These are phyloP conservation scores for Achaetomium macrosporum DNA, from an alignment of 2,329 filamentous ascomycete genomes.

Conservation along the genomic window DNA sequence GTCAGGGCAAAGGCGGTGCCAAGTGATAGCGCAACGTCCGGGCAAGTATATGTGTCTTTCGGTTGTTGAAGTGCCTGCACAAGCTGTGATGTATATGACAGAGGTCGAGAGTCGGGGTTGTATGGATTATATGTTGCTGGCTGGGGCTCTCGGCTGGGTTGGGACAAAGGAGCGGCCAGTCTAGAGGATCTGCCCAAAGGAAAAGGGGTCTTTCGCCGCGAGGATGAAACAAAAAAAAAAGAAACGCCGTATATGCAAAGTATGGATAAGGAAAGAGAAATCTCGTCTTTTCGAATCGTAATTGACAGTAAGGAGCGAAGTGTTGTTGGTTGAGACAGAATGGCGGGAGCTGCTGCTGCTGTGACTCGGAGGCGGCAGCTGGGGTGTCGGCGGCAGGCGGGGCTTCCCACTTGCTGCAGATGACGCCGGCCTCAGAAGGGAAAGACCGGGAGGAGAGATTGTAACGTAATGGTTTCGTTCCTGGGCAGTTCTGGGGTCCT, in stretches of 20 bases:
- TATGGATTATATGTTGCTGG: not conserved
- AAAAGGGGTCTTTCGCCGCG: slow-evolving; percentile 3
- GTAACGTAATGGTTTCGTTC: slow-evolving; percentile 5
- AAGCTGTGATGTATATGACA: slow-evolving; percentile 7
- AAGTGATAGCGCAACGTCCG: not conserved
- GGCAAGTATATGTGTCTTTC: not conserved
- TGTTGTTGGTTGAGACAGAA: slow-evolving; percentile 5
- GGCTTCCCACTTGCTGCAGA: not conserved
- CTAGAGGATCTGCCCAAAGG: slow-evolving; percentile 9
- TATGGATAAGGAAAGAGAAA: slow-evolving; percentile 10
- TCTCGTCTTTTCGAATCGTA: not conserved
- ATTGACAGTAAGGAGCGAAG: slow-evolving; percentile 5
- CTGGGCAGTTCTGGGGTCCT: slow-evolving; percentile 5
- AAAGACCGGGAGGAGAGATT: not conserved
- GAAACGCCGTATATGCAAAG: slow-evolving; percentile 15
- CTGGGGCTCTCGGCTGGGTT: not conserved
- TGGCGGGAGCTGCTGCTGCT: not conserved
- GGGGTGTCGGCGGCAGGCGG: no score
- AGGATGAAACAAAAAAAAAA: slow-evolving; percentile 11
- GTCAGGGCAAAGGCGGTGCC: slow-evolving; percentile 2
- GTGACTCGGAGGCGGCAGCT: no score
- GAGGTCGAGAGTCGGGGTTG: slow-evolving; percentile 3
- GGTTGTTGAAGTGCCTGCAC: not conserved
- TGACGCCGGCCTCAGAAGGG: not conserved
- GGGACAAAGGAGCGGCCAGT: slow-evolving; percentile 22